A percentile compares a stretch with the other conserved stretches of the same genome.
phyloP scores from a whole-genome alignment of 306 rosid genomes.

The Quercus robur region DNA sequence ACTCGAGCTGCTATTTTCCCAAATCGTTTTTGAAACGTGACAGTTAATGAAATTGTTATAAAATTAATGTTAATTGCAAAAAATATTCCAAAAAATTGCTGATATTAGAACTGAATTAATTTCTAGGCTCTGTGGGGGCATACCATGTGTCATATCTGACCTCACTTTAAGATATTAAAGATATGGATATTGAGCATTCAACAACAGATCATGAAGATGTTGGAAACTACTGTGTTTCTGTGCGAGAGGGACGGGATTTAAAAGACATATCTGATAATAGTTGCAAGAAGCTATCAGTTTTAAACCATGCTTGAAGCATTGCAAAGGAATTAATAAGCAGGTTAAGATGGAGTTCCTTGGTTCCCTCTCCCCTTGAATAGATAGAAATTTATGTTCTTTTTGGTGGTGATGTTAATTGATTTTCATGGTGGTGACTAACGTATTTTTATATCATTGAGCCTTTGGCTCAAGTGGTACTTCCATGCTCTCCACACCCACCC shows the following conservation, averaged over 20 bases:
- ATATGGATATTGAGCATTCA: conserved; percentile 8
- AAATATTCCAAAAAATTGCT: conserved; percentile 54
- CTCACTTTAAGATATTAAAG: conserved; percentile 31
- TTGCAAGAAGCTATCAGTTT: conserved; percentile 34
- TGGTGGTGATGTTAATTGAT: background rate
- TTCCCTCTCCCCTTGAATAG: background rate
- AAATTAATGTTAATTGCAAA: no score
- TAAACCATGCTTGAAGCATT: conserved; percentile 55
- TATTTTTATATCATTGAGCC: no score
- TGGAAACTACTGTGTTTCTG: conserved; percentile 10
- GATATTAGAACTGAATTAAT: conserved; percentile 60
- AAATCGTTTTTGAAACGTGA: no score
- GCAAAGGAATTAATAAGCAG: conserved; percentile 47
- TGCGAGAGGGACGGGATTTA: background rate
- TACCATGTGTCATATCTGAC: conserved; percentile 87
- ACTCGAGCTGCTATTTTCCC: no score
- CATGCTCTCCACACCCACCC: no score
- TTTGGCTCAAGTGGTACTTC: no score
- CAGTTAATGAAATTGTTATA: no score
- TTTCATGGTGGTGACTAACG: no score
- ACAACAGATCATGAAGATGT: conserved; percentile 49
- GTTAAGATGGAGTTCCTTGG: conserved; percentile 14
- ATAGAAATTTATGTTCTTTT: background rate
- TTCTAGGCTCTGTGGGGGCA: conserved; percentile 69
- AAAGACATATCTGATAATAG: conserved; percentile 38